These are phyloP conservation scores for Lactifluus volemus DNA, from an alignment of 768 basidiomycete genomes.

Conservation along the genomic window DNA sequence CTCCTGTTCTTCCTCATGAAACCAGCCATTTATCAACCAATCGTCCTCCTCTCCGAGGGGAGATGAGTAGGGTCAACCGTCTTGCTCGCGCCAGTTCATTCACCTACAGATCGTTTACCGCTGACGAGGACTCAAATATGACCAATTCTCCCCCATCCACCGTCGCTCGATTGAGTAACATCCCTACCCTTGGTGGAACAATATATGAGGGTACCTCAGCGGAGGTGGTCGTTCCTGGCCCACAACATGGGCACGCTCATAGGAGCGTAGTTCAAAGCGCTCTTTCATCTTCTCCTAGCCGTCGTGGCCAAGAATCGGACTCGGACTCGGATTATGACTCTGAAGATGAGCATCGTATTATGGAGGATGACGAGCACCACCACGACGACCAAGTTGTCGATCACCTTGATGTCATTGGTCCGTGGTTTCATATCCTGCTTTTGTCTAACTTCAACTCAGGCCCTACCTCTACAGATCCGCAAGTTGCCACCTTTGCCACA, in stretches of 20 bases:
- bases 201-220: slow-evolving; percentile 1
- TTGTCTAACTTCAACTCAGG: background rate
- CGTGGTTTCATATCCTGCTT: slow-evolving; percentile 11
- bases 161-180: background rate
- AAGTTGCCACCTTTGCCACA: slow-evolving; percentile 64
- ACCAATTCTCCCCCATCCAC: background rate
- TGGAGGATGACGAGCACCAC: slow-evolving; percentile 27
- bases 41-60: background rate
- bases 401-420: slow-evolving; percentile 74
- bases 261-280: slow-evolving; percentile 39
- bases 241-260: slow-evolving; percentile 21
- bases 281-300: slow-evolving; percentile 30
- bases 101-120: slow-evolving; percentile 6
- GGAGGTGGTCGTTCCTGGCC: slow-evolving; percentile 29
- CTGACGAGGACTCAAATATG: slow-evolving; percentile 2
- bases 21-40: background rate
- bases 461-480: slow-evolving; percentile 43
- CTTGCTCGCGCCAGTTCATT: background rate
- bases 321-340: slow-evolving; percentile 12
- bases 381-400: slow-evolving; percentile 79
- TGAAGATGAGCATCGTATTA: slow-evolving; percentile 6
- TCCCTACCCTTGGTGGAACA: background rate
- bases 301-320: slow-evolving; percentile 8
- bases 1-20: background rate
- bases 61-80: slow-evolving; percentile 8